These are phyloP conservation scores for Heimioporus sp. DNA, from an alignment of 768 basidiomycete species.

Conservation along the genomic window DNA sequence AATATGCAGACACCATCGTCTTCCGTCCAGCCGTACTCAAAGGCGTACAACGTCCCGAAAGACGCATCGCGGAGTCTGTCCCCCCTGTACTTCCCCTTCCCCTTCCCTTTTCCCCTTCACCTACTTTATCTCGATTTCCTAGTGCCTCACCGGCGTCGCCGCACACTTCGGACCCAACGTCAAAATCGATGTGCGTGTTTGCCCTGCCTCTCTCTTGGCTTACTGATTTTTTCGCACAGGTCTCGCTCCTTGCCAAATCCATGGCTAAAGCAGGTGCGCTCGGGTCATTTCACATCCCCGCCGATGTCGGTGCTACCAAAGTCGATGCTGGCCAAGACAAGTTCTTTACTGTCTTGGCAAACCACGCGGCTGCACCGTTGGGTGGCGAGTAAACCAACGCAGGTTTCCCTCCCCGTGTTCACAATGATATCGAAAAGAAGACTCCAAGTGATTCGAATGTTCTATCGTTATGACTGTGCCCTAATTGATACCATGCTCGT, in stretches of 20 bases:
- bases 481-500: too few relatives aligned
- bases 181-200: slow-evolving; percentile 44
- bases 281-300: slow-evolving; percentile 49
- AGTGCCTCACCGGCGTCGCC: slow-evolving; percentile 24
- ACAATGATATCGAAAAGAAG: too few relatives aligned
- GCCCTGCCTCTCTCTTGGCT: background rate
- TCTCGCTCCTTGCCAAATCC: slow-evolving; percentile 53
- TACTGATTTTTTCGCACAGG: slow-evolving; percentile 31
- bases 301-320: slow-evolving; percentile 41
- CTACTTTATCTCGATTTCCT: slow-evolving; percentile 30
- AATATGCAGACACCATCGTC: slow-evolving; percentile 68
- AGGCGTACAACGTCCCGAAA: slow-evolving; percentile 44
- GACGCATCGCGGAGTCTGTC: slow-evolving; percentile 37
- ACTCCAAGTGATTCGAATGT: too few relatives aligned
- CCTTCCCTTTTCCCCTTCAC: too few relatives aligned
- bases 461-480: too few relatives aligned
- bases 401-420: too few relatives aligned
- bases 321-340: slow-evolving; percentile 31
- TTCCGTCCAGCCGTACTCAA: slow-evolving; percentile 60
- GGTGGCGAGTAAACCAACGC: slow-evolving; percentile 15
- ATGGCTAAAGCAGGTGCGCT: slow-evolving; percentile 52
- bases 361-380: slow-evolving; percentile 47
- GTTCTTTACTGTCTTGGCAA: slow-evolving; percentile 53
- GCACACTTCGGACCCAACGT: slow-evolving; percentile 37
- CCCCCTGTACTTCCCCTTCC: too few relatives aligned